phyloP scores from a whole-genome alignment of 2,329 filamentous ascomycete species.

The Fusarium oligoseptatum region DNA sequence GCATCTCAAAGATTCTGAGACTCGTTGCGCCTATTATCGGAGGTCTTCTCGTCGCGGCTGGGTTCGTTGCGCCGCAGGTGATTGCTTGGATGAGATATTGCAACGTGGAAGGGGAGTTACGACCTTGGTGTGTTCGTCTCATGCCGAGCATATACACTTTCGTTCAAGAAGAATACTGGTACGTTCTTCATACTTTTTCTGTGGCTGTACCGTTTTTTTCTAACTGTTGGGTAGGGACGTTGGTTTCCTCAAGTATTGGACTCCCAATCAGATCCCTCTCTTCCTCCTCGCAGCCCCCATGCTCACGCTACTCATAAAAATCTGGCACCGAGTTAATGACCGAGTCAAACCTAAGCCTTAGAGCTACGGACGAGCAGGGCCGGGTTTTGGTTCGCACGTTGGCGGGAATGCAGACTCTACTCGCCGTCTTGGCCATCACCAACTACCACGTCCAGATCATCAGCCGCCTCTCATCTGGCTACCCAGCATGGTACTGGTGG shows the following conservation, averaged over 20 bases:
- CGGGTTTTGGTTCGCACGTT: slow-evolving; percentile 65
- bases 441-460: slow-evolving; percentile 96
- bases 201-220: neutral
- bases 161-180: slow-evolving; percentile 94
- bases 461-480: slow-evolving; percentile 87
- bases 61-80: slow-evolving; percentile 79
- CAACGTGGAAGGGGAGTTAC: slow-evolving; percentile 42
- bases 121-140: slow-evolving; percentile 81
- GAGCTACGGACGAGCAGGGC: slow-evolving; percentile 22
- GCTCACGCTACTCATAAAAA: slow-evolving; percentile 69
- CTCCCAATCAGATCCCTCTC: slow-evolving; percentile 83
- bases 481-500: slow-evolving; percentile 91
- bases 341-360: slow-evolving; percentile 31
- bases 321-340: slow-evolving; percentile 66
- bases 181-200: slow-evolving; percentile 53
- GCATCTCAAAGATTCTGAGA: slow-evolving; percentile 60
- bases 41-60: slow-evolving; percentile 75
- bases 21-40: slow-evolving; percentile 72
- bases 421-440: slow-evolving; percentile 79
- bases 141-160: slow-evolving; percentile 91
- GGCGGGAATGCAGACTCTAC: slow-evolving; percentile 78
- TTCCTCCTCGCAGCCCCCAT: slow-evolving; percentile 88
- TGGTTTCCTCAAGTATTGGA: slow-evolving; percentile 94
- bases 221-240: slow-evolving; percentile 74
- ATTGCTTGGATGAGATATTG: slow-evolving; percentile 83